Base-by-base conservation (phyloP, 805 yeast genomes). In the Spathaspora girioi region DNA sequence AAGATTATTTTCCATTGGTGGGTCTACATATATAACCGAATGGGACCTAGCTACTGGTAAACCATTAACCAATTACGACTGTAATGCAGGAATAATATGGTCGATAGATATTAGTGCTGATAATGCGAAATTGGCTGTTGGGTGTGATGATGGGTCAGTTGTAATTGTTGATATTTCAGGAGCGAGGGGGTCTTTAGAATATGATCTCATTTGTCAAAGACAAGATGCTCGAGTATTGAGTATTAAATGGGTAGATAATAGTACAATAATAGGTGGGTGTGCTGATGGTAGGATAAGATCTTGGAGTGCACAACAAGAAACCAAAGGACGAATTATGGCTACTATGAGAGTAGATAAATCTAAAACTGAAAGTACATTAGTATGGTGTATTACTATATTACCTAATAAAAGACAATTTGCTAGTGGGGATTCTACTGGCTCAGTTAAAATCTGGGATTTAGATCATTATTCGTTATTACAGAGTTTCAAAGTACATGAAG, bases 401-500 rank as follows among this genome's bases (percentile, higher is more conserved):
- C 83, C 86, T 5, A 65, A 73, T 42, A 79, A 80, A 47, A 76
- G 81, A 50, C 96, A 90, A 65, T 79, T 94, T 52, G 96, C 89
- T n/a, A 83, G 91, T 54, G 99, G 98, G 50, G 99, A 94, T 70
- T 91, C 97, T 5, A 93, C 97, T 1, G 99, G 99, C 1, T 78
- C 88, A 8, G 81, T 94, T 48, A 93, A 93, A 68, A 80, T 94
- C 56, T 94, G 99, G 99, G 97, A 93, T 61, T 75, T 86, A 55
- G 78, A 81, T 46, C 85, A 82, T 58, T 84, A 83, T 58, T 84
- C 97, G 1, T 72, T 94, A 53, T 75, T 82, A 48, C 98, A 93
- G 67, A 82, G 87, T 20, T 91, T 90, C 67, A 80, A 82, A 56
- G 82, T 83, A 10, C 98, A 94, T 64, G 96, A 87, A 46, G 97